Conservation (phyloP, 352 stramenopile genomes). For the Thraustochytrium striatum region DNA sequence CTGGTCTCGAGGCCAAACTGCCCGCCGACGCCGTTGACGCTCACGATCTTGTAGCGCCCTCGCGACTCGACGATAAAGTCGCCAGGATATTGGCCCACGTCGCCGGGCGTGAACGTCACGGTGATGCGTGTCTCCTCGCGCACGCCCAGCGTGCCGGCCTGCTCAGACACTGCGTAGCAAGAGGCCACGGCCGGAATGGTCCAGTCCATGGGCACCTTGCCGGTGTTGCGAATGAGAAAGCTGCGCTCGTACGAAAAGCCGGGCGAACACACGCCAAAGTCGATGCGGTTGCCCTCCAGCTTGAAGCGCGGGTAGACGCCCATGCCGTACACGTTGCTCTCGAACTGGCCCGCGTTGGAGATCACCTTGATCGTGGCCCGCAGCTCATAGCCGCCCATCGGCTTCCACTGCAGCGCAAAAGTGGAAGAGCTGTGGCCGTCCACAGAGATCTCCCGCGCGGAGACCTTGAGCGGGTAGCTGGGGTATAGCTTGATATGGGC, state of each 20-base stretch:
- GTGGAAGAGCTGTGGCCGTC: background rate
- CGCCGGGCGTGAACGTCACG: constrained; percentile 9
- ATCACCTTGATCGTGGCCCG: constrained; percentile 12
- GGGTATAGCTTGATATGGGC: constrained; percentile 10
- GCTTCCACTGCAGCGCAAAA: constrained; percentile 37
- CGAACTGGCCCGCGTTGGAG: constrained; percentile 23
- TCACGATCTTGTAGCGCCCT: constrained; percentile 47
- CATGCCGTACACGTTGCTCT: constrained; percentile 20
- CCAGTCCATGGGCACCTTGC: constrained; percentile 31
- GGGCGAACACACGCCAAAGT: constrained; percentile 36
- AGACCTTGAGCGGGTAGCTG: constrained; percentile 41
- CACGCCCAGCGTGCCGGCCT: background rate
- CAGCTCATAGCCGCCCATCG: constrained; percentile 44
- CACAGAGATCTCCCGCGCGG: background rate
- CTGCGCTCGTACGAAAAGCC: constrained; percentile 21
- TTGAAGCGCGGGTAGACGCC: constrained; percentile 36
- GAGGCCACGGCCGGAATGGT: constrained; percentile 26
- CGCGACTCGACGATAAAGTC: constrained; percentile 48
- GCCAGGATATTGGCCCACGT: constrained; percentile 20
- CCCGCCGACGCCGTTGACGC: background rate
- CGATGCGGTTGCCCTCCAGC: background rate
- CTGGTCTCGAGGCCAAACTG: background rate
- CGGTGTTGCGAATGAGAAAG: constrained; percentile 29
- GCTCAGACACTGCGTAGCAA: background rate
- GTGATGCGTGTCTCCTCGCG: background rate